Percentiles rank a stretch among this genome's conserved stretches.
phyloP scores from a whole-genome alignment of 2,329 filamentous ascomycete species.

The Gyromitra esculenta region DNA sequence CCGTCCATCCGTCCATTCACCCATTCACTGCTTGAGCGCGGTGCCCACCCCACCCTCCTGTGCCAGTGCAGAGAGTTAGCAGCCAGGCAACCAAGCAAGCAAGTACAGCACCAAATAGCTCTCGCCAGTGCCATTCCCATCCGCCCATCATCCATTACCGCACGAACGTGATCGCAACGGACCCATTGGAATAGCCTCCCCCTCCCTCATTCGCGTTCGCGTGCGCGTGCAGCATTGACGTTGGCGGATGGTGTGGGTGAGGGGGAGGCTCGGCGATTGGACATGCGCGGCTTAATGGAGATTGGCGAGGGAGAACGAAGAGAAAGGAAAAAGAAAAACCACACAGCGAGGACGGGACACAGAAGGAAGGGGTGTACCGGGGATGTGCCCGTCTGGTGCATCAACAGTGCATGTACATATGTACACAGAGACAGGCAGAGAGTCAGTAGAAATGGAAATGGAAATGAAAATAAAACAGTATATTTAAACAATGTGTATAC shows the following conservation, averaged over 20 bases:
- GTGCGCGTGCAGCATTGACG: constrained; percentile 37
- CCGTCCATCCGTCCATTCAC: not conserved
- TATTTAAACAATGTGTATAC: not conserved
- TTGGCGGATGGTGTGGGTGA: constrained; percentile 22
- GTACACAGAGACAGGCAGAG: too few species aligned
- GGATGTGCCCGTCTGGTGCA: not conserved
- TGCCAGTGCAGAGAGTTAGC: too few species aligned
- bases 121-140: not conserved
- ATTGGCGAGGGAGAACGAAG: constrained; percentile 30
- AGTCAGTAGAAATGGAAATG: too few species aligned
- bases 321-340: not conserved
- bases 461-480: too few species aligned
- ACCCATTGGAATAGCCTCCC: constrained; percentile 27
- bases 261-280: constrained; percentile 33
- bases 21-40: not conserved
- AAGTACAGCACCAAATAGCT: not conserved
- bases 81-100: too few species aligned
- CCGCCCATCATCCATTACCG: not conserved
- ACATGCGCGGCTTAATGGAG: constrained; percentile 24
- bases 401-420: too few species aligned
- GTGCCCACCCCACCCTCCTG: constrained; percentile 13
- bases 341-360: not conserved
- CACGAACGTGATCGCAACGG: constrained; percentile 16
- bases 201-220: constrained; percentile 4
- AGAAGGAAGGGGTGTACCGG: not conserved